These are phyloP conservation scores for Aspergillus pseudoglaucus DNA, from an alignment of 2,329 filamentous ascomycete species.

Conservation along the genomic window DNA sequence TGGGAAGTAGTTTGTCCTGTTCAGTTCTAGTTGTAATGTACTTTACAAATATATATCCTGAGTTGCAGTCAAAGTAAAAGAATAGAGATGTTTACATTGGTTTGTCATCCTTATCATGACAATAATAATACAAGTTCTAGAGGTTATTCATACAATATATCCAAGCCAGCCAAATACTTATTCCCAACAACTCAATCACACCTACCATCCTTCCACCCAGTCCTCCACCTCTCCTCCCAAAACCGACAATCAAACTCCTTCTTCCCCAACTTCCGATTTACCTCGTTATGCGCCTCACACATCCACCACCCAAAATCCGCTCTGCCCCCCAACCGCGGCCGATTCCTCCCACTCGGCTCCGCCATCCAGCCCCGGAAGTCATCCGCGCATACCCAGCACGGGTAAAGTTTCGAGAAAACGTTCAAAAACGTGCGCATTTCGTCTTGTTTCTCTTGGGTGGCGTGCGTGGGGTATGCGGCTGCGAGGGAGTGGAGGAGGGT, in stretches of 20 bases:
- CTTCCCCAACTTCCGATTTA: conserved; percentile 75
- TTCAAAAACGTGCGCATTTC: conserved; percentile 73
- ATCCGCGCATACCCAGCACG: conserved; percentile 91
- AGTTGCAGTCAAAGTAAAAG: not conserved
- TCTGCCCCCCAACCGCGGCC: conserved; percentile 52
- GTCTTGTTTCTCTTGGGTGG: conserved; percentile 62
- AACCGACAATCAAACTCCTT: conserved; percentile 76
- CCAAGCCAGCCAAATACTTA: conserved; percentile 1
- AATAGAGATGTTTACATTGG: not conserved
- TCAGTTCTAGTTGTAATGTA: not conserved
- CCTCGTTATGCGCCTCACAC: conserved; percentile 47
- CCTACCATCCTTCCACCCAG: conserved; percentile 67
- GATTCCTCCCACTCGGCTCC: conserved; percentile 50
- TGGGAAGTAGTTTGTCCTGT: not conserved
- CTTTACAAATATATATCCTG: not conserved
- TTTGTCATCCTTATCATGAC: too few relatives aligned
- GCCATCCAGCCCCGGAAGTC: conserved; percentile 82
- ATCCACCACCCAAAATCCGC: conserved; percentile 44
- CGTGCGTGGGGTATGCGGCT: conserved; percentile 70
- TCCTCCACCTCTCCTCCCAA: conserved; percentile 94
- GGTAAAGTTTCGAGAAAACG: conserved; percentile 80
- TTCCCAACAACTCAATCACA: conserved; percentile 45
- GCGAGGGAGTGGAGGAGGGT: conserved; percentile 89
- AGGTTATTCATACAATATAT: not conserved
- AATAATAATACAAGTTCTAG: too few relatives aligned